These are phyloP conservation scores for Fusarium dimerum DNA, from an alignment of 2,329 filamentous ascomycete species.

Conservation along the genomic window DNA sequence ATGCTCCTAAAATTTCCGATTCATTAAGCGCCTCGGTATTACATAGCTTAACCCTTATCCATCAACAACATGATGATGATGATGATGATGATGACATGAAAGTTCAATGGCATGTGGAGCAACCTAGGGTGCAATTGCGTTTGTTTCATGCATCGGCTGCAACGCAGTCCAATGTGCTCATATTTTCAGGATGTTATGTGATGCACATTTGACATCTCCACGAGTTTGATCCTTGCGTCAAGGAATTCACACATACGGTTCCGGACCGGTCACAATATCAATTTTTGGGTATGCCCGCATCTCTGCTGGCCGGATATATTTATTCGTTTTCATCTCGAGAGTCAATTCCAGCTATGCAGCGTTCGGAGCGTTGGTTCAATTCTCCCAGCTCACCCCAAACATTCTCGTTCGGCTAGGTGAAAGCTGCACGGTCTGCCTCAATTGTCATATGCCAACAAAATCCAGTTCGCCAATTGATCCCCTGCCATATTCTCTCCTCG, in stretches of 20 bases:
- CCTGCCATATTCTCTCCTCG: conserved; percentile 16
- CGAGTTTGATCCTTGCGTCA: not conserved
- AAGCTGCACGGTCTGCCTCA: conserved; percentile 22
- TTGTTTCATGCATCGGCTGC: no score
- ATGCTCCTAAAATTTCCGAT: no score
- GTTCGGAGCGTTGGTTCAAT: conserved; percentile 30
- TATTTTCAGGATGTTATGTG: no score
- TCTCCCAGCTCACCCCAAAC: conserved; percentile 23
- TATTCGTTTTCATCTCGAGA: conserved; percentile 32
- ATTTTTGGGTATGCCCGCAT: conserved; percentile 22
- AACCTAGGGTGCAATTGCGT: no score
- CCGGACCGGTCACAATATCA: not conserved
- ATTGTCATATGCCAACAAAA: conserved; percentile 19
- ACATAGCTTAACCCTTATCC: no score
- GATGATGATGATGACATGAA: no score
- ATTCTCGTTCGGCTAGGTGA: conserved; percentile 22
- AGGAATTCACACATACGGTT: conserved; percentile 4
- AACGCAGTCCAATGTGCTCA: no score
- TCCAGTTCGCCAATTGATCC: conserved; percentile 15
- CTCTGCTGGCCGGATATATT: conserved; percentile 25
- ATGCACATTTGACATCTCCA: no score
- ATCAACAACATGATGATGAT: no score
- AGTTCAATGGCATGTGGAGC: no score
- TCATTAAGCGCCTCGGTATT: no score
- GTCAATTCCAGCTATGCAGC: conserved; percentile 30